These are phyloP conservation scores for Jackrogersella minutella DNA, from an alignment of 495 filamentous ascomycete species.

Conservation along the genomic window DNA sequence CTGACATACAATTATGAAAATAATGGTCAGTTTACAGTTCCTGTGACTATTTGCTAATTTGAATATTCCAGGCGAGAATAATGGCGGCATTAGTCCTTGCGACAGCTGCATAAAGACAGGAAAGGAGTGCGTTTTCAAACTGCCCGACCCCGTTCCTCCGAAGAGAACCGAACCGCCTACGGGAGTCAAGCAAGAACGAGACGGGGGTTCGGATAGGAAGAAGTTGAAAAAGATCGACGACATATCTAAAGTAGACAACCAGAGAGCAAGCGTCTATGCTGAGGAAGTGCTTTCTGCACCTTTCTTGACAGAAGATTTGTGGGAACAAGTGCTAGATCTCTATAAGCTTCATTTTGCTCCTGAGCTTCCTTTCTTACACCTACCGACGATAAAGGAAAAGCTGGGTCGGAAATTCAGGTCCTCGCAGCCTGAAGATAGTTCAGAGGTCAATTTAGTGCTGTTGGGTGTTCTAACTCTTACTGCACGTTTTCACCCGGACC, in stretches of 20 bases:
- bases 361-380: slow-evolving; percentile 82
- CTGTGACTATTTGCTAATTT: slow-evolving; percentile 12
- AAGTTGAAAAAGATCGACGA: slow-evolving; percentile 64
- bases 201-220: slow-evolving; percentile 68
- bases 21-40: slow-evolving; percentile 44
- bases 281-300: slow-evolving; percentile 60
- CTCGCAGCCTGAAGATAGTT: slow-evolving; percentile 55
- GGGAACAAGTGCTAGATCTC: slow-evolving; percentile 77
- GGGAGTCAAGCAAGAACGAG: slow-evolving; percentile 63
- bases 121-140: slow-evolving; percentile 79
- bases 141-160: slow-evolving; percentile 61
- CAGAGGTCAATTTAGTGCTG: slow-evolving; percentile 68
- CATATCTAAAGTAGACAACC: slow-evolving; percentile 50
- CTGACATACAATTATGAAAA: background rate
- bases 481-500: slow-evolving; percentile 74
- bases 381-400: slow-evolving; percentile 74
- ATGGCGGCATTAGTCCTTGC: slow-evolving; percentile 75
- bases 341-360: slow-evolving; percentile 85
- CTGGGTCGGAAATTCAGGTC: slow-evolving; percentile 51
- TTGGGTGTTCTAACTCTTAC: slow-evolving; percentile 82
- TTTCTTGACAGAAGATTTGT: slow-evolving; percentile 72
- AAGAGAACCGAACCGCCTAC: slow-evolving; percentile 64
- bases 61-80: slow-evolving; percentile 64
- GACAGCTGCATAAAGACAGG: slow-evolving; percentile 78
- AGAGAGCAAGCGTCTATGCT: slow-evolving; percentile 44